These are phyloP conservation scores for Termitomyces sp. DNA, from an alignment of 768 basidiomycete species.

Conservation along the genomic window DNA sequence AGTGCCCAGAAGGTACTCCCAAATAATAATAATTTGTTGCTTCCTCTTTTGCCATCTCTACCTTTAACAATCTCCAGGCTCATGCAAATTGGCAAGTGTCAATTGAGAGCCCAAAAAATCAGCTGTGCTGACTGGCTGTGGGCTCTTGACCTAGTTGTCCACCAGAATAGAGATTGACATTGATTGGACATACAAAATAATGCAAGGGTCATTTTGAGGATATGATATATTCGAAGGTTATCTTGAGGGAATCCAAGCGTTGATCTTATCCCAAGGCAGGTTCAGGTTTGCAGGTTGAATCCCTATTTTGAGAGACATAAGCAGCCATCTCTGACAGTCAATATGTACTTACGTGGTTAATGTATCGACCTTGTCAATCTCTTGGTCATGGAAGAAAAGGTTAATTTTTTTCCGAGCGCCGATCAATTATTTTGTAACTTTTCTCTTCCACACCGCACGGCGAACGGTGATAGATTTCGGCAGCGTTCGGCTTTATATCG, in stretches of 20 bases:
- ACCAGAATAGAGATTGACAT: background rate
- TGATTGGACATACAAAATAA: background rate
- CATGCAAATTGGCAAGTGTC: background rate
- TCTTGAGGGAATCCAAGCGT: too few species aligned
- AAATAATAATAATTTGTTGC: too few species aligned
- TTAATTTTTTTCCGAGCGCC: background rate
- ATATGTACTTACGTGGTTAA: too few species aligned
- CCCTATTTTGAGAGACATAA: background rate
- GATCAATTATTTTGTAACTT: slow-evolving; percentile 1
- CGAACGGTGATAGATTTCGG: background rate
- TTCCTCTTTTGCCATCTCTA: too few species aligned
- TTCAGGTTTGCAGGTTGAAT: too few species aligned
- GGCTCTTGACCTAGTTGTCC: too few species aligned
- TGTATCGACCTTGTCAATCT: too few species aligned
- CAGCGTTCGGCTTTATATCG: background rate
- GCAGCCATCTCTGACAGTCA: too few species aligned
- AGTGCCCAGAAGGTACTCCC: too few species aligned
- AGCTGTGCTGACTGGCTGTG: background rate
- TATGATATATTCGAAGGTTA: background rate
- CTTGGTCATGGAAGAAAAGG: too few species aligned
- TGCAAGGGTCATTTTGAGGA: background rate
- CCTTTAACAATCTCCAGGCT: background rate
- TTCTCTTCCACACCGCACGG: background rate
- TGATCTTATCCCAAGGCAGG: too few species aligned
- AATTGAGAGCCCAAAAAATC: background rate